Base-by-base conservation (phyloP, 768 basidiomycete genomes). In the Hypholoma sublateritium region DNA sequence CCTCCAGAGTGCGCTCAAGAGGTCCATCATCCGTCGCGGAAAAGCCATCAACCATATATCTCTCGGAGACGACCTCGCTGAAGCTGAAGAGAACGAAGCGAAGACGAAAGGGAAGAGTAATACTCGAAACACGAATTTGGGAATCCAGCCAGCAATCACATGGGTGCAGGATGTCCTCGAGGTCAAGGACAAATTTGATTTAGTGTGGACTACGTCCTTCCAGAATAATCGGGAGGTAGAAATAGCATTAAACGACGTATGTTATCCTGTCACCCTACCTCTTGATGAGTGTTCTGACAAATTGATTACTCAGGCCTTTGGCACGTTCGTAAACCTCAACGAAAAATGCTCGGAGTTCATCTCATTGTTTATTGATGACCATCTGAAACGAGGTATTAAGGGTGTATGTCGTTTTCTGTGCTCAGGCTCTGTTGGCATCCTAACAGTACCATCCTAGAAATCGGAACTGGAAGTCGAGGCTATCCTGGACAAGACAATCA, bases 321-420 rank as follows among this genome's bases (percentile, higher is more conserved):
- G 89, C 71, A 81, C 85, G 1, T 97, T 98, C 70, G 85, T 98
- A 68, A 98, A 98, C 72, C 72, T 78, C 19, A 93, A 97, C 65
- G 82, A 85, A 36, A 90, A 91, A 63, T 85, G 92, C 16, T 88
- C 97, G 6, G 97, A 99, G 67, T 98, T 86, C 69, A 92, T 98
- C 41, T 98, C 97, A 3, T 74, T 99, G 50, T 99, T 93, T 72
- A 95, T 99, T 58, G 97, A 99, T 65, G 95, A 98, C 58, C 88
- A 98, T 68, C 80, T 99, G 21, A 94, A 89, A 73, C 92, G 94
- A 66, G 96, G 96, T 0, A 79, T 98, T 28, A 97, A 93, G 76
- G 93, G 94, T 55, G 95, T 96, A 70, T 64, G 91, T 77, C 1
- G 6, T 22, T 19, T 35, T 50, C 28, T 13, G 13, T 49, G 14